phyloP scores from a whole-genome alignment of 2,329 filamentous ascomycete genomes.

The Aspergillus jensenii region DNA sequence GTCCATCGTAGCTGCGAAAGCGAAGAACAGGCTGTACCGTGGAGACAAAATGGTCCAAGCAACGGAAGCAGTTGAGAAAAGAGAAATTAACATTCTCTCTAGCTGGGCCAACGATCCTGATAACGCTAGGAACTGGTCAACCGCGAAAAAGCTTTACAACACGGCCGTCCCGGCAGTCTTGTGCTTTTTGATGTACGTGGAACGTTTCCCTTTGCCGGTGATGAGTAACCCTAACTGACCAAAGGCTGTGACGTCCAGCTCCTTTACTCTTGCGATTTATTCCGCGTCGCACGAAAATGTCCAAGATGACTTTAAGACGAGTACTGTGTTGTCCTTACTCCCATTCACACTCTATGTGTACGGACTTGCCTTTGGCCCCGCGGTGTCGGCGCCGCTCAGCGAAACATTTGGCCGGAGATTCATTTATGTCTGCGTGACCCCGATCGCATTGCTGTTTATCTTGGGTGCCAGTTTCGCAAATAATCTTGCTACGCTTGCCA shows the following conservation, averaged over 20 bases:
- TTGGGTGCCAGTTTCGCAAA: slow-evolving; percentile 7
- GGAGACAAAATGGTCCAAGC: too few relatives aligned
- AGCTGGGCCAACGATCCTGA: too few relatives aligned
- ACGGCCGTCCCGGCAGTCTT: too few relatives aligned
- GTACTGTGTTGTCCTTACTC: slow-evolving; percentile 6
- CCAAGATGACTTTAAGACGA: slow-evolving; percentile 4
- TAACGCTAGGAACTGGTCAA: too few relatives aligned
- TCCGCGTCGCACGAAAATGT: slow-evolving; percentile 8
- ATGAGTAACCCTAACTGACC: too few relatives aligned
- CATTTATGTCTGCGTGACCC: slow-evolving; percentile 12
- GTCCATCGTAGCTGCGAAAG: too few relatives aligned
- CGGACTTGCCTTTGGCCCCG: slow-evolving; percentile 12
- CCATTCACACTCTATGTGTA: slow-evolving; percentile 14
- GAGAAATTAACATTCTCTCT: too few relatives aligned
- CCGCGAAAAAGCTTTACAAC: too few relatives aligned
- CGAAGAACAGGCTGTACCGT: too few relatives aligned
- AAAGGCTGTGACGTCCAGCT: neutral
- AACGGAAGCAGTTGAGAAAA: too few relatives aligned
- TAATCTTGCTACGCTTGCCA: slow-evolving; percentile 1
- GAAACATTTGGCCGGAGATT: slow-evolving; percentile 11
- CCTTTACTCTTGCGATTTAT: slow-evolving; percentile 13
- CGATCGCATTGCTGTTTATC: slow-evolving; percentile 7
- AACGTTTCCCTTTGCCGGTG: too few relatives aligned
- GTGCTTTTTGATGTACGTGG: too few relatives aligned
- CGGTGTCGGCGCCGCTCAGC: slow-evolving; percentile 10